Base-by-base conservation (phyloP, 495 filamentous ascomycete species). In the Cenococcum geophilum region DNA sequence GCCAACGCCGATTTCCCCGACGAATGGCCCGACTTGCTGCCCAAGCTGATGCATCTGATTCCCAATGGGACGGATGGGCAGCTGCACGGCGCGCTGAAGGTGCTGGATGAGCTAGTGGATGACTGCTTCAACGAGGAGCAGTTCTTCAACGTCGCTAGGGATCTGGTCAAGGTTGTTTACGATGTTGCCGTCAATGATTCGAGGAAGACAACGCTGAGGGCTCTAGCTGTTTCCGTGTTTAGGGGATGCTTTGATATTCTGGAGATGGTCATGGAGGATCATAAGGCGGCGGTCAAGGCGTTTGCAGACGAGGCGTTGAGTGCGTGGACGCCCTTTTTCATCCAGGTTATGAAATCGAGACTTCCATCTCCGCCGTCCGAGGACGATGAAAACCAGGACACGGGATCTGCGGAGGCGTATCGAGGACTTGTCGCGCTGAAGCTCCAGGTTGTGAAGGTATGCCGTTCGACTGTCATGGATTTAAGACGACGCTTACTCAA, bases 251-350 rank as follows among this genome's bases (percentile, higher is more conserved):
- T 97, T 70, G 91, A 97, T 73, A 91, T 90, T 55, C 82, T 98
- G 77, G 91, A 97, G 72, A 92, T 95, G 79, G 88, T 97, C 59
- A 85, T 95, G 76, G 91, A 96, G 61, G 89, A 91, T 60, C 88
- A 97, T 73, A 87, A 89, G 69, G 80, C 76, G 43, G 88, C 86
- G 32, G 89, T 98, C 54, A 91, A 89, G 71, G 79, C 79, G 1
- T 98, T 98, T 69, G 91, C 92, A 59, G 89, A 95, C 67, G 86
- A 92, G 70, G 82, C 89, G 0, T 78, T 97, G 45, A 79, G 77
- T 52, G 82, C 79, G 23, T 98, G 93, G 93, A 84, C 86, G 48
- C 91, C 93, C 2, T 95, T 96, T 76, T 88, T 97, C 73, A 72
- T 84, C 32, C 80, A 85, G 37, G 81, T 84, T 20, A 78, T 95